Base-by-base conservation (phyloP, 768 basidiomycete species). In the Mycena haematopus region DNA sequence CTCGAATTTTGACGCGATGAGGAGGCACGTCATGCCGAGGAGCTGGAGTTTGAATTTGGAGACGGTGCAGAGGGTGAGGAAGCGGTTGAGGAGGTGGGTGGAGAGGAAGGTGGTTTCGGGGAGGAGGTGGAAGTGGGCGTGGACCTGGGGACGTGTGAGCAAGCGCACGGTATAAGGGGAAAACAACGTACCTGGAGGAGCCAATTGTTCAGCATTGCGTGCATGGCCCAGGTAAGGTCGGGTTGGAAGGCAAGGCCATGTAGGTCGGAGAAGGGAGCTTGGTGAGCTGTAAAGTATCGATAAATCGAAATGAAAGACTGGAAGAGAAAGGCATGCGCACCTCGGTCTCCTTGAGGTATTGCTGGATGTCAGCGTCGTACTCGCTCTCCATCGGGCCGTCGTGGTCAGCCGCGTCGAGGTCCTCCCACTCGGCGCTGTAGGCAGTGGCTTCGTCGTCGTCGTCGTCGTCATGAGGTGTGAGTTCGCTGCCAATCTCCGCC, bases 321-420 rank as follows among this genome's bases (percentile, higher is more conserved):
- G n/a, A 15, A 6, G 17, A 42, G 19, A 14, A n/a, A 6, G 40
- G 36, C 8, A 38, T 14, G 15, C n/a, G 4, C 6, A 95, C 95
- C 86, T 98, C 95, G 63, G 88, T 80, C 63, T 85, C 78, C 73
- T 89, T 88, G 74, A 95, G 85, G 79, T 96, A 96, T 56, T 87
- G 78, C 74, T 95, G 94, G 55, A 96, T 92, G 60, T 96, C 95
- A 14, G 75, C 79, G 51, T 95, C 93, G 71, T 97, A 97, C 75
- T 96, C 92, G 76, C 88, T 90, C 59, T 93, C 95, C 93, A 95
- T 77, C 27, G 95, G 95, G 70, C 96, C 94, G 62, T 93, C 92
- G 56, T 80, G 86, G 73, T 98, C 96, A 22, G 90, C 93, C 2
- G 86, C 87, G 66, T 98, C 95, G 17, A 96, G 80, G 69, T 96